Conservation (phyloP, 176 grass and related monocot genomes). For the Chloris gayana region DNA sequence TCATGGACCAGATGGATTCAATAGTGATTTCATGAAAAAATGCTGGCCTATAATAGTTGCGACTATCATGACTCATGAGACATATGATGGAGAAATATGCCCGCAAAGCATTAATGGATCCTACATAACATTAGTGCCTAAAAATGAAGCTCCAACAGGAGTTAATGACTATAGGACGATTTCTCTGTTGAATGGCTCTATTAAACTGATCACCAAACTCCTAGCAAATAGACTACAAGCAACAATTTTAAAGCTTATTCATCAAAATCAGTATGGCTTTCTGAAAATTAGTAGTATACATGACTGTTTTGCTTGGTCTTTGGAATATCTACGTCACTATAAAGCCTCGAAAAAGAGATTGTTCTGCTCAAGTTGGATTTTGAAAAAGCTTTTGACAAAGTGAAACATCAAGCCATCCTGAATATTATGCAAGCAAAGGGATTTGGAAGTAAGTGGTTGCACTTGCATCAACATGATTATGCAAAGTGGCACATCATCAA, state of each 20-base stretch:
- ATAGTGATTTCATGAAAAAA: background rate
- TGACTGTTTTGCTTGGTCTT: background rate
- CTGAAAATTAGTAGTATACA: background rate
- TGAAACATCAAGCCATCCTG: too few relatives aligned
- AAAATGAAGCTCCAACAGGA: accelerated
- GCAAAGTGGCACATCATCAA: too few relatives aligned
- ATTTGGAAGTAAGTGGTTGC: too few relatives aligned
- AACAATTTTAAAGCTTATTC: background rate
- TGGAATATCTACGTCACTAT: background rate
- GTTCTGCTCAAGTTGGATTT: too few relatives aligned
- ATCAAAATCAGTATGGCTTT: background rate
- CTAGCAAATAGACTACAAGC: background rate
- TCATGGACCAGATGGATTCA: background rate
- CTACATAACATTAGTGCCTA: background rate
- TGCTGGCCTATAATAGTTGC: background rate
- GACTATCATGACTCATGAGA: background rate
- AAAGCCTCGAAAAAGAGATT: background rate
- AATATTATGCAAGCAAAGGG: too few relatives aligned
- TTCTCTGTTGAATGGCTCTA: background rate
- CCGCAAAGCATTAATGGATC: background rate
- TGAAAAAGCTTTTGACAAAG: too few relatives aligned
- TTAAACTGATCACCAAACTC: background rate
- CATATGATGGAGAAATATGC: background rate
- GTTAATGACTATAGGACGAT: background rate
- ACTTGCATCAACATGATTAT: too few relatives aligned